phyloP scores from a whole-genome alignment of 108 stramenopile genomes.

The Nannochloropsis salina region DNA sequence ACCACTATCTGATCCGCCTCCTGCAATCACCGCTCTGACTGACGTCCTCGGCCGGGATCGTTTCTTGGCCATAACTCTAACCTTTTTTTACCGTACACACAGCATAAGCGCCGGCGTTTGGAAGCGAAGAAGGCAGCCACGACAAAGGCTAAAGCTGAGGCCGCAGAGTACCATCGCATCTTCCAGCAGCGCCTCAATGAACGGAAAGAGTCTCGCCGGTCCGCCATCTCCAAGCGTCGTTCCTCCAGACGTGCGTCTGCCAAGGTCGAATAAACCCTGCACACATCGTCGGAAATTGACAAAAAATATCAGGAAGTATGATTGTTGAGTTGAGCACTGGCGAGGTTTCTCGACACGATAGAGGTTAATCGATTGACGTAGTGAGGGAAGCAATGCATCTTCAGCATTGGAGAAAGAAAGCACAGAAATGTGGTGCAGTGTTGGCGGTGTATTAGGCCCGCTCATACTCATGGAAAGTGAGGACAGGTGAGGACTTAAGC shows the following conservation, averaged over 20 bases:
- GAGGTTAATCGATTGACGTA: no score
- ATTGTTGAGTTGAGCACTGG: no score
- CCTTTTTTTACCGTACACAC: background rate
- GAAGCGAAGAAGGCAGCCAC: background rate
- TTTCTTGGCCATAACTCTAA: background rate
- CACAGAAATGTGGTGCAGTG: no score
- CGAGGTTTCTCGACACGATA: no score
- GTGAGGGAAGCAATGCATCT: no score
- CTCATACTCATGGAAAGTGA: no score
- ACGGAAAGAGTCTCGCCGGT: slow-evolving; percentile 85
- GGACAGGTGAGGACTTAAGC: no score
- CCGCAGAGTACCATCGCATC: slow-evolving; percentile 90
- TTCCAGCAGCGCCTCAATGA: slow-evolving; percentile 88
- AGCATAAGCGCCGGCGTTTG: slow-evolving; percentile 65
- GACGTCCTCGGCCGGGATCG: background rate
- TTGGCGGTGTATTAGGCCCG: no score
- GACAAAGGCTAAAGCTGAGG: slow-evolving; percentile 47
- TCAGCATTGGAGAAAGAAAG: no score
- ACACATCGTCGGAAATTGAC: background rate
- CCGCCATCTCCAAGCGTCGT: slow-evolving; percentile 92
- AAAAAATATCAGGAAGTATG: no score
- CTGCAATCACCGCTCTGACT: background rate
- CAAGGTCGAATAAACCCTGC: slow-evolving; percentile 38
- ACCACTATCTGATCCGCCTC: slow-evolving; percentile 3
- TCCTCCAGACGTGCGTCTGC: slow-evolving; percentile 67